Evolutionary conservation across 805 yeast genomes (phyloP), one percentile per base, ranked within the genome.

Genomic region (Torulaspora indica): DNA sequence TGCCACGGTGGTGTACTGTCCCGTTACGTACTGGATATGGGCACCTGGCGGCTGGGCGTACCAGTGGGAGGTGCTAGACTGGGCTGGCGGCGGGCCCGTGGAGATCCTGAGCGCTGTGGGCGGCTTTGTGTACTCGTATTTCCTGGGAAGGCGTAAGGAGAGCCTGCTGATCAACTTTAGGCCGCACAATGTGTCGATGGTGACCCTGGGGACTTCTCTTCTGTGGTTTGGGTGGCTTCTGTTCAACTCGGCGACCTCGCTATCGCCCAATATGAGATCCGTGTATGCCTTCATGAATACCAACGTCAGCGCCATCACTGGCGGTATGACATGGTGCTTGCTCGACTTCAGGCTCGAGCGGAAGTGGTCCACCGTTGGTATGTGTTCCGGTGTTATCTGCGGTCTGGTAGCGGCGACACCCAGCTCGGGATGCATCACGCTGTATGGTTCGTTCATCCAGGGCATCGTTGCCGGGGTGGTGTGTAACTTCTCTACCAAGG

Each of bases 371-470:
- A 84, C 95, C 60, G 96, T 91, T 35, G 98, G 95, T 12, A 73
- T 88, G 31, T 91, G 98, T 67, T 90, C 97, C 1, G 98, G 98
- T 43, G 78, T 89, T 51, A 90, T 91, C 61, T 88, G 95, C 9
- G 98, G 98, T 3, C 76, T 91, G 17, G 98, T 91, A 9, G 97
- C 97, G 2, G 97, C 97, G 2, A 91, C 98, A 0, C 98, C 98
- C 13, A 78, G 95, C 17, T 83, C 95, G 6, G 98, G 98, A 20
- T 74, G 81, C 59, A 86, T 93, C 48, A 90, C 98, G 1, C 69
- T 88, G 43, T 93, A 95, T 84, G 96, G 90, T 2, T 85, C 96
- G 2, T 83, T 89, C 4, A 72, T 89, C 14, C 77, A 89, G 49
- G 98, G 98, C 3, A 71, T 87, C 29, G 76, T 78, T 2, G 73